Base-by-base conservation (phyloP, 2,329 filamentous ascomycete species). In the Whalleya microplaca region DNA sequence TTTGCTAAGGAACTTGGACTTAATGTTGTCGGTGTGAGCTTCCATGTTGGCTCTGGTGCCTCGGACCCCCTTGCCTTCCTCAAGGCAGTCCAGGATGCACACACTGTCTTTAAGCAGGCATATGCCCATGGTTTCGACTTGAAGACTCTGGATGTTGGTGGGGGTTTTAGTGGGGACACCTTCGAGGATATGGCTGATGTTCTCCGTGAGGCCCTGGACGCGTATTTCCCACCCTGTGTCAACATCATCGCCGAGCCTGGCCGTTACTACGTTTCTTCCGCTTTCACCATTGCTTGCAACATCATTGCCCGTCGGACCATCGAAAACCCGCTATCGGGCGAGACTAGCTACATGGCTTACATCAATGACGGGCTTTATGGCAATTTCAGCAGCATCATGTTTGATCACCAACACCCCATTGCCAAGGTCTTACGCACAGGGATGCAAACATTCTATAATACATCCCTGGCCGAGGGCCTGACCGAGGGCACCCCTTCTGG, bases 311-410 rank as follows among this genome's bases (percentile, higher is more conserved):
- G 95, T 59, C 94, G 95, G 69, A 92, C 92, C 41, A 88, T 98
- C 55, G 83, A 88, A 62, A 87, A 94, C 69, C 85, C 90, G 3
- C 79, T 78, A 19, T 80, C 83, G 10, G 81, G 81, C 48, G 81
- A 83, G 60, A 87, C 86, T 59, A 91, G 88, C 65, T 97, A 96
- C 82, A 99, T 98, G 95, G 79, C 97, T 45, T 99, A 99, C 74
- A 80, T 98, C 73, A 99, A 99, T 72, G 95, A 99, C 67, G 95
- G 95, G 23, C 89, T 98, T 51, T 99, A 99, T 71, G 95, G 95
- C 69, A 98, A 98, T 79, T 98, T 99, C 72, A 96, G 92, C 64
- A 96, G 92, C 85, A 98, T 98, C 82, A 96, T 98, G 81, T 99
- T 97, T 73, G 95, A 98, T 71, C 95, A 98, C 76, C 95, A 99